These are phyloP conservation scores for Penicillium griseofulvum DNA, from an alignment of 2,329 filamentous ascomycete genomes.

Conservation along the genomic window DNA sequence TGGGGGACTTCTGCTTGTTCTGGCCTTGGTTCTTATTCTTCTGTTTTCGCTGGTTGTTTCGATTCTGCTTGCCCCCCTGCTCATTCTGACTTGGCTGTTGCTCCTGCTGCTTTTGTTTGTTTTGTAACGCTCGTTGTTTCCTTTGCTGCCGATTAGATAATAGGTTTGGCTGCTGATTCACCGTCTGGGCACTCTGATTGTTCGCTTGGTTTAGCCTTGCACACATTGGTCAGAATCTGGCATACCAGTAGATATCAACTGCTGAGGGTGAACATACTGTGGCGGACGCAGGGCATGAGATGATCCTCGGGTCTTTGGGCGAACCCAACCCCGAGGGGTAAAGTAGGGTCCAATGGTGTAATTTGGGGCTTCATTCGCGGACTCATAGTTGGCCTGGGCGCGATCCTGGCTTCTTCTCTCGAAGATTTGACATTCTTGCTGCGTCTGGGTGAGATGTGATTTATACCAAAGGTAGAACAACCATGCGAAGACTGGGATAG, in stretches of 20 bases:
- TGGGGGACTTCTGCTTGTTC: not conserved
- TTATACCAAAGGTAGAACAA: constrained; percentile 8
- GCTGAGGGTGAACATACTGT: not conserved
- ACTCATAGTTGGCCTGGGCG: not conserved
- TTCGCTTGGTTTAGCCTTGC: not conserved
- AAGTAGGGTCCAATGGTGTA: not conserved
- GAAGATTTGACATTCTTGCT: constrained; percentile 1
- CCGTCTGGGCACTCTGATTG: not conserved
- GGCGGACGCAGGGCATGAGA: not conserved
- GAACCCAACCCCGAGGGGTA: not conserved
- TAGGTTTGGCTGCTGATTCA: not conserved
- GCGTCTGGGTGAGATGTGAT: not conserved
- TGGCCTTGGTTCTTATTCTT: not conserved
- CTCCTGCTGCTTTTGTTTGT: not conserved
- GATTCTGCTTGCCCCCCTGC: not conserved
- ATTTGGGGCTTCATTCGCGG: not conserved
- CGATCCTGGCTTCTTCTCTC: constrained; percentile 5
- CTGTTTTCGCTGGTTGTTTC: not conserved
- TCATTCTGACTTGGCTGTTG: not conserved
- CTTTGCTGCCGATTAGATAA: constrained; percentile 4
- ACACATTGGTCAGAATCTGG: not conserved
- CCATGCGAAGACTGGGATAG: not conserved
- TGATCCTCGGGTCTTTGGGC: not conserved
- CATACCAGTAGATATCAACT: not conserved
- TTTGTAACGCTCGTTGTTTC: not conserved